A percentile compares a stretch with the other conserved stretches of the same genome.
Evolutionary conservation across 1,284 basidiomycete genomes (phyloP).

Genomic region (Boletus sp.): DNA sequence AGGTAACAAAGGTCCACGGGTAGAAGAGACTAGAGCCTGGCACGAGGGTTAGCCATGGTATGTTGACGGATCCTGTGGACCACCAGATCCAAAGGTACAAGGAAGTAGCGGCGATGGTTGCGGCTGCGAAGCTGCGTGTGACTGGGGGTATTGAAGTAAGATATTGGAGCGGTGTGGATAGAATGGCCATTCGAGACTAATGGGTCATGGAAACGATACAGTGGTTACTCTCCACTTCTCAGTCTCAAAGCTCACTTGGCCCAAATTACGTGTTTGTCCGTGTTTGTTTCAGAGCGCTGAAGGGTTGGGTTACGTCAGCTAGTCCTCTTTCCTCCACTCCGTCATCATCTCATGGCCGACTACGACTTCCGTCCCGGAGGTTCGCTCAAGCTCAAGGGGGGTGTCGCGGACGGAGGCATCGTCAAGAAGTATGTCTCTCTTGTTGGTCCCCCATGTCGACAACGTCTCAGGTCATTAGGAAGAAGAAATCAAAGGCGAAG

Average conservation of each 20-base stretch:
- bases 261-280: conserved; percentile 18
- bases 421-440: conserved; percentile 72
- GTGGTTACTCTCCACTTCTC: too few relatives aligned
- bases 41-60: conserved; percentile 81
- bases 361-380: conserved; percentile 87
- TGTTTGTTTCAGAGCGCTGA: conserved; percentile 17
- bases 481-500: conserved; percentile 85
- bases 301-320: conserved; percentile 33
- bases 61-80: conserved; percentile 44
- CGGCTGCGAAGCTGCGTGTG: conserved; percentile 73
- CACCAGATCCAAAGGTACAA: conserved; percentile 65
- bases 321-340: conserved; percentile 9
- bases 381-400: conserved; percentile 87
- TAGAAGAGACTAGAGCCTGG: conserved; percentile 84
- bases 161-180: conserved; percentile 67
- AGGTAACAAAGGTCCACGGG: conserved; percentile 92
- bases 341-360: conserved; percentile 58
- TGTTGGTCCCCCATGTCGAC: background rate
- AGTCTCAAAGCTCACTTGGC: background rate
- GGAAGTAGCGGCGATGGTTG: conserved; percentile 64
- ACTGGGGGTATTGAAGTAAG: conserved; percentile 73
- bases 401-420: conserved; percentile 69
- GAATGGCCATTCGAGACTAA: conserved; percentile 58
- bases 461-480: conserved; percentile 46
- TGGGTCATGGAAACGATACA: conserved; percentile 8